Percentiles rank a stretch among this genome's conserved stretches.
Conservation (phyloP, 2,329 filamentous ascomycete species). For the Curvularia spicifera region DNA sequence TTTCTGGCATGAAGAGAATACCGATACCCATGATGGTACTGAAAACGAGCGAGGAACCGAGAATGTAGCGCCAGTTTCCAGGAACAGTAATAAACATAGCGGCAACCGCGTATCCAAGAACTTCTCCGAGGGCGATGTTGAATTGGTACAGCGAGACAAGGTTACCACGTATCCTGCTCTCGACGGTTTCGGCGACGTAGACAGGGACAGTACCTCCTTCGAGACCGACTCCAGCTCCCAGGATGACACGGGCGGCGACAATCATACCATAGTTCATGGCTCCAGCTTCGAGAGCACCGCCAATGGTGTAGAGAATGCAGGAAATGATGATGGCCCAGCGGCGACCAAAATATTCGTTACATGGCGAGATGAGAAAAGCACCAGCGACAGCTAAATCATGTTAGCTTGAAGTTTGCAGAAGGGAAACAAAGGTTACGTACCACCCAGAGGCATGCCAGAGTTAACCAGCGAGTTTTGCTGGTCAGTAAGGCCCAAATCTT, state of each 20-base stretch:
- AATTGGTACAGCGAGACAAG: conserved; percentile 77
- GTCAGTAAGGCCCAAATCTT: conserved; percentile 60
- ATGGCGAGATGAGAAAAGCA: conserved; percentile 69
- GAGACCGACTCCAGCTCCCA: conserved; percentile 73
- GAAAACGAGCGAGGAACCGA: conserved; percentile 74
- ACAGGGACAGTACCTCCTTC: conserved; percentile 77
- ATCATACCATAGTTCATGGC: conserved; percentile 75
- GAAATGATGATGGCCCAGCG: conserved; percentile 73
- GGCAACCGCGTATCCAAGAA: conserved; percentile 74
- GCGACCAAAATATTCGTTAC: conserved; percentile 71
- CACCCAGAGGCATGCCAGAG: conserved; percentile 72
- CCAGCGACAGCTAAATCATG: conserved; percentile 65
- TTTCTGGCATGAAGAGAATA: conserved; percentile 75
- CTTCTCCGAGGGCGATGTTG: conserved; percentile 77
- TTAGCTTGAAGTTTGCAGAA: conserved; percentile 9
- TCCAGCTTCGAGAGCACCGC: conserved; percentile 71
- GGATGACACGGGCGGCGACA: conserved; percentile 69
- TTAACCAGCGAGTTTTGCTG: conserved; percentile 70
- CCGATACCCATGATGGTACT: conserved; percentile 67
- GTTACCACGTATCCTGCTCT: conserved; percentile 71
- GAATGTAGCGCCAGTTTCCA: conserved; percentile 76
- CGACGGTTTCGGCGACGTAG: conserved; percentile 76
- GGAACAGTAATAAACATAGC: conserved; percentile 74
- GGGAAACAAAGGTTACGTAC: conserved; percentile 18
- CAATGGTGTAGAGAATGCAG: conserved; percentile 72